Evolutionary conservation across 2,329 filamentous ascomycete species (phyloP).

Genomic region (Trichoderma asperellum): DNA sequence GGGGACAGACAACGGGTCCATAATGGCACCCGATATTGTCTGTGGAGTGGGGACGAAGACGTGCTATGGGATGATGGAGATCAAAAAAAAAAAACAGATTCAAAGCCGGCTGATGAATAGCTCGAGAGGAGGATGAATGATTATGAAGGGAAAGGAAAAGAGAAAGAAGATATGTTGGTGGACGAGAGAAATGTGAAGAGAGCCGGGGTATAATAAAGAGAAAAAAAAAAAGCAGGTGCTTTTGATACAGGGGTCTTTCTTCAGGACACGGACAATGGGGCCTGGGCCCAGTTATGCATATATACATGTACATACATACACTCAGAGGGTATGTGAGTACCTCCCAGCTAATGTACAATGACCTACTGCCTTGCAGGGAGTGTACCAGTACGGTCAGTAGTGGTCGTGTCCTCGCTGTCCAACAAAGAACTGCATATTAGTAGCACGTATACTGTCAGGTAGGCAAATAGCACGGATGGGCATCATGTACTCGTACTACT

Average conservation of each 20-base stretch:
- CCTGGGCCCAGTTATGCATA: background rate
- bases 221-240: conserved; percentile 6
- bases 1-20: conserved; percentile 22
- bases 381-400: conserved; percentile 1
- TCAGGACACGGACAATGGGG: conserved; percentile 27
- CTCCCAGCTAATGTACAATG: conserved; percentile 22
- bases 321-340: conserved; percentile 8
- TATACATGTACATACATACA: conserved; percentile 21
- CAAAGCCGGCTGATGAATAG: background rate
- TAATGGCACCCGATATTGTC: background rate
- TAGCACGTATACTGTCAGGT: background rate
- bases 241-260: conserved; percentile 19
- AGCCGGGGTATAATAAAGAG: background rate
- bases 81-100: background rate
- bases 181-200: background rate
- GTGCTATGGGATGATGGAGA: background rate
- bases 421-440: conserved; percentile 9
- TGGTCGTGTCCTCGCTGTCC: background rate
- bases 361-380: background rate
- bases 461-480: background rate
- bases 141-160: no score
- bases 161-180: background rate
- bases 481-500: background rate
- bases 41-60: background rate
- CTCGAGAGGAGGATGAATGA: background rate